phyloP scores from a whole-genome alignment of 2,329 filamentous ascomycete genomes.

The Cladosporium sp. region DNA sequence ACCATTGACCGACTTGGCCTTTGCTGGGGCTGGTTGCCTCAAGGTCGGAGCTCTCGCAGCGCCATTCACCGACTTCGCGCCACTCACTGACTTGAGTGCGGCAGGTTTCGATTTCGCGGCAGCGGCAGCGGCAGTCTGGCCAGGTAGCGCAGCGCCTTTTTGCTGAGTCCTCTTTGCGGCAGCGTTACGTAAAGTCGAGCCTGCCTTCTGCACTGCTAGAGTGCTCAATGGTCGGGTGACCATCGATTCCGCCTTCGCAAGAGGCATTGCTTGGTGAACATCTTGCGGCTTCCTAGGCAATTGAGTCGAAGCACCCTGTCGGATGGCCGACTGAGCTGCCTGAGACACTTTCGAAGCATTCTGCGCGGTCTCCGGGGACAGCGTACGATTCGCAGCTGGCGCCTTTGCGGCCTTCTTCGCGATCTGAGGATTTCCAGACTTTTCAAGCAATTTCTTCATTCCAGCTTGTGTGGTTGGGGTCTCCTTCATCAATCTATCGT shows the following conservation, averaged over 20 bases:
- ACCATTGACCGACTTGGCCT: slow-evolving; percentile 18
- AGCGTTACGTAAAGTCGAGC: slow-evolving; percentile 30
- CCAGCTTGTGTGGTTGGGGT: slow-evolving; percentile 34
- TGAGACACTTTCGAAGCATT: slow-evolving; percentile 29
- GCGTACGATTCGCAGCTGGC: slow-evolving; percentile 28
- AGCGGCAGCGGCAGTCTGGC: slow-evolving; percentile 25
- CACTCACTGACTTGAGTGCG: slow-evolving; percentile 1
- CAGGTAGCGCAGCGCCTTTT: slow-evolving; percentile 32
- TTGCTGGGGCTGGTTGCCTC: slow-evolving; percentile 16
- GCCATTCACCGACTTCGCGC: slow-evolving; percentile 19
- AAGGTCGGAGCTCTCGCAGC: slow-evolving; percentile 16
- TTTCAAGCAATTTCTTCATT: slow-evolving; percentile 33
- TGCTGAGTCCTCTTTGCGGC: slow-evolving; percentile 32
- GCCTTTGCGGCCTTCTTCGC: slow-evolving; percentile 32
- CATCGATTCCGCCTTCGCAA: slow-evolving; percentile 38
- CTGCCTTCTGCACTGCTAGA: slow-evolving; percentile 37
- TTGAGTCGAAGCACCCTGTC: slow-evolving; percentile 17
- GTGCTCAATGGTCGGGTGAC: slow-evolving; percentile 40
- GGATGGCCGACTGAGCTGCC: slow-evolving; percentile 25
- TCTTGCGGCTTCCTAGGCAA: slow-evolving; percentile 26
- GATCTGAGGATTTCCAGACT: slow-evolving; percentile 30
- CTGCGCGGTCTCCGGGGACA: slow-evolving; percentile 29
- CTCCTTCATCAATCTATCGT: slow-evolving; percentile 33
- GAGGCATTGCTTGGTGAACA: slow-evolving; percentile 34
- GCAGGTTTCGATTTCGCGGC: slow-evolving; percentile 10